A percentile compares a stretch with the other conserved stretches of the same genome.
Evolutionary conservation across 2,329 filamentous ascomycete genomes (phyloP).

Genomic region (Penicillium freii): DNA sequence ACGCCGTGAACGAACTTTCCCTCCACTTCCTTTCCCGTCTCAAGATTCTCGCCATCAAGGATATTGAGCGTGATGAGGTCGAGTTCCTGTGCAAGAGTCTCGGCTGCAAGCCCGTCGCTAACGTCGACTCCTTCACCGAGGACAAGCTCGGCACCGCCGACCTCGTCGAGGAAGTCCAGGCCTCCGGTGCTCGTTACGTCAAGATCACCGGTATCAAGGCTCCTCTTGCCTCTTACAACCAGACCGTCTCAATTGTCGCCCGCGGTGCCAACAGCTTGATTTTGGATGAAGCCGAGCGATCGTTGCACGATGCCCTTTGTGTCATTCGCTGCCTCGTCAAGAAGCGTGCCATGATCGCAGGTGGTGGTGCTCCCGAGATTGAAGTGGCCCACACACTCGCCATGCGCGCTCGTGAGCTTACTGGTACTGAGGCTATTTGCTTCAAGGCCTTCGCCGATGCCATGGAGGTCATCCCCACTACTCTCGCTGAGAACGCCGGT

Average conservation of each 20-base stretch:
- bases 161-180: slow-evolving; percentile 86
- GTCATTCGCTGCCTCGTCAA: slow-evolving; percentile 97
- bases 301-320: slow-evolving; percentile 93
- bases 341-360: slow-evolving; percentile 98
- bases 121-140: slow-evolving; percentile 97
- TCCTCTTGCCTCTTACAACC: slow-evolving; percentile 55
- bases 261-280: slow-evolving; percentile 93
- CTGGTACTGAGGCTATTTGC: slow-evolving; percentile 94
- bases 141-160: slow-evolving; percentile 96
- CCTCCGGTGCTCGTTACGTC: slow-evolving; percentile 84
- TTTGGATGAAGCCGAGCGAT: slow-evolving; percentile 94
- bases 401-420: slow-evolving; percentile 75
- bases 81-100: slow-evolving; percentile 99
- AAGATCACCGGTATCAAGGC: slow-evolving; percentile 91
- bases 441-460: slow-evolving; percentile 99
- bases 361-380: slow-evolving; percentile 93
- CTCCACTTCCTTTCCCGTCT: slow-evolving; percentile 97
- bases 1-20: slow-evolving; percentile 95
- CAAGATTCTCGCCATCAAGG: slow-evolving; percentile 92
- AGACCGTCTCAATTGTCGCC: slow-evolving; percentile 92
- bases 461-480: slow-evolving; percentile 95
- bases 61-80: slow-evolving; percentile 97
- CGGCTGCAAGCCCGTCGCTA: slow-evolving; percentile 97
- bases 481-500: slow-evolving; percentile 93
- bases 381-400: slow-evolving; percentile 87